phyloP scores from a whole-genome alignment of 2,329 filamentous ascomycete genomes.

The Ilyonectria robusta region DNA sequence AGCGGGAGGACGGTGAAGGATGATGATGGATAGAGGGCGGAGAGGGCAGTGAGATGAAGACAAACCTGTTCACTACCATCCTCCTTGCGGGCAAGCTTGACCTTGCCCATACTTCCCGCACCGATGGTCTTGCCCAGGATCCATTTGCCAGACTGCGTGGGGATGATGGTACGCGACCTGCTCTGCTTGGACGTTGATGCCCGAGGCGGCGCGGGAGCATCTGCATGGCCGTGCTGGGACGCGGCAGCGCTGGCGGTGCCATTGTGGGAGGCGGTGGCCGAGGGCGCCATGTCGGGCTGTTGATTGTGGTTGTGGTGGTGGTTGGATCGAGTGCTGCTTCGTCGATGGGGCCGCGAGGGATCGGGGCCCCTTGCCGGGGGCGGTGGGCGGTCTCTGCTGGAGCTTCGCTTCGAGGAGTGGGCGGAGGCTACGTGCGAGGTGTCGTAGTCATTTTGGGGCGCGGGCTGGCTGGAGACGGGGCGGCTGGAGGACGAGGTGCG shows the following conservation, averaged over 20 bases:
- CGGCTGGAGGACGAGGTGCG: conserved; percentile 57
- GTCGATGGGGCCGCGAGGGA: conserved; percentile 62
- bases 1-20: background rate
- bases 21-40: background rate
- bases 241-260: conserved; percentile 67
- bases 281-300: conserved; percentile 64
- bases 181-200: conserved; percentile 63
- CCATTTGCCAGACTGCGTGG: conserved; percentile 93
- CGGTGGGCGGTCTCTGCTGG: conserved; percentile 72
- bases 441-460: conserved; percentile 80
- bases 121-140: conserved; percentile 96
- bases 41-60: conserved; percentile 30
- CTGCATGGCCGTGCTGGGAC: conserved; percentile 57
- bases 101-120: conserved; percentile 98
- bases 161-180: conserved; percentile 84
- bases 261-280: conserved; percentile 66
- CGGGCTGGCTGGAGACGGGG: conserved; percentile 58
- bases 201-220: conserved; percentile 52
- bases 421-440: conserved; percentile 73
- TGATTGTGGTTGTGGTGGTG: conserved; percentile 51
- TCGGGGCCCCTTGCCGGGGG: conserved; percentile 68
- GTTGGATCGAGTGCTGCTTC: conserved; percentile 64
- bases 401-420: conserved; percentile 69
- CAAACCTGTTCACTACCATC: conserved; percentile 91
- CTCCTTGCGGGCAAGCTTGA: conserved; percentile 92